Conservation (phyloP, 208 protist species). For the Trypanosomatidae sp. region DNA sequence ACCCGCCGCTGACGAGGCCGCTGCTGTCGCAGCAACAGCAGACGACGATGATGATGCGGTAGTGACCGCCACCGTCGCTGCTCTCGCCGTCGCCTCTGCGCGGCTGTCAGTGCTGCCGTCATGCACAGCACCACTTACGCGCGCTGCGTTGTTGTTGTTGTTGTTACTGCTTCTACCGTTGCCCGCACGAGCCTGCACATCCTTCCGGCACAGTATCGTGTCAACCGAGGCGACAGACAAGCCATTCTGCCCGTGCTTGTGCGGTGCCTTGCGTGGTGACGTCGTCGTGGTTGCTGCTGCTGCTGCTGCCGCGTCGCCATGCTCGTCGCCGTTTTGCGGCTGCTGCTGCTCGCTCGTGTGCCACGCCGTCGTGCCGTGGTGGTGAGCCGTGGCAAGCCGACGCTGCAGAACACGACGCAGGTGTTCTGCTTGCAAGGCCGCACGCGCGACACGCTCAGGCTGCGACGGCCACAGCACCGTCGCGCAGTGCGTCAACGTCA, state of each 20-base stretch:
- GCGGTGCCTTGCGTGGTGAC: constrained; percentile 1
- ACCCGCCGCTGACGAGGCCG: no score
- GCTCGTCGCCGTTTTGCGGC: constrained; percentile 1
- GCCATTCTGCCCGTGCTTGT: constrained; percentile 17
- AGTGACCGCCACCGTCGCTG: background rate
- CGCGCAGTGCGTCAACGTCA: constrained; percentile 39
- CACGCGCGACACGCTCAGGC: background rate
- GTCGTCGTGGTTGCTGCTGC: background rate
- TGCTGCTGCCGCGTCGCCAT: background rate
- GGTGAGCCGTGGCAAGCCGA: background rate
- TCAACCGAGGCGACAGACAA: constrained; percentile 22
- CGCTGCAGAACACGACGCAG: background rate
- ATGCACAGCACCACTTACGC: constrained; percentile 7
- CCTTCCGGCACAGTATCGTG: constrained; percentile 7
- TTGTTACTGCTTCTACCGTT: constrained; percentile 5
- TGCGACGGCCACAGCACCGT: constrained; percentile 22
- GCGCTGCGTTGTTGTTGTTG: constrained; percentile 5
- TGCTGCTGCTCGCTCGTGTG: background rate
- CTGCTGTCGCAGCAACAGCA: no score
- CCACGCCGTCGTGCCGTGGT: background rate
- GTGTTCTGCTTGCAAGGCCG: background rate
- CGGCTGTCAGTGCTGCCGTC: constrained; percentile 11
- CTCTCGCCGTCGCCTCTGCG: background rate
- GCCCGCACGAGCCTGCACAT: background rate
- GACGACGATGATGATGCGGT: background rate